phyloP scores from a whole-genome alignment of 2,329 filamentous ascomycete species.

The Nigrograna mackinnonii region DNA sequence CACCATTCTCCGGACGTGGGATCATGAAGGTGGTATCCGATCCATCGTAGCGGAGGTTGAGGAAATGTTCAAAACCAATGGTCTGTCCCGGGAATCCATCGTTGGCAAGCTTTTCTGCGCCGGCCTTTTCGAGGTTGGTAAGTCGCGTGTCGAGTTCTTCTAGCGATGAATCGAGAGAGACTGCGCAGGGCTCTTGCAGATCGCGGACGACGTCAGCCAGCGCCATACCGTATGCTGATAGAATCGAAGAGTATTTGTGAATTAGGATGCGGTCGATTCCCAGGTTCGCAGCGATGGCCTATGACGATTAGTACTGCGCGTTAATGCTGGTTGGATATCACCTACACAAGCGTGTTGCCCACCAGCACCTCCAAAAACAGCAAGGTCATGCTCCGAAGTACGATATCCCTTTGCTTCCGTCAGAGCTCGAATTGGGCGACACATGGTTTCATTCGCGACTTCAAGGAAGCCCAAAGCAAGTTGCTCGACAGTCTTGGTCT shows the following conservation, averaged over 20 bases:
- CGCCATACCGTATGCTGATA: constrained; percentile 53
- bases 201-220: constrained; percentile 52
- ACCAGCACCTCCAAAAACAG: constrained; percentile 36
- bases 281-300: constrained; percentile 47
- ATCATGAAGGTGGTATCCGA: constrained; percentile 51
- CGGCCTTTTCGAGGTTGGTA: constrained; percentile 67
- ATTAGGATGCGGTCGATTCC: constrained; percentile 50
- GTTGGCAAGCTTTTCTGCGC: constrained; percentile 60
- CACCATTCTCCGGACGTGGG: constrained; percentile 26
- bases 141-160: constrained; percentile 67
- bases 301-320: too few relatives aligned
- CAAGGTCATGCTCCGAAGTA: constrained; percentile 24
- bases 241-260: constrained; percentile 50
- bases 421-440: constrained; percentile 27
- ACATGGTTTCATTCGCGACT: constrained; percentile 34
- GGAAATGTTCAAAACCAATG: constrained; percentile 36
- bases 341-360: constrained; percentile 49
- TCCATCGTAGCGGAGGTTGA: constrained; percentile 51
- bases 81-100: constrained; percentile 62
- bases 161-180: constrained; percentile 24
- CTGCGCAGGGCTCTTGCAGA: constrained; percentile 36
- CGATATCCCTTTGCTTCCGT: constrained; percentile 30
- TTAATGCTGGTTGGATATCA: constrained; percentile 41
- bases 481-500: constrained; percentile 28
- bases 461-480: constrained; percentile 26